Base-by-base conservation (phyloP, 2,329 filamentous ascomycete species). In the Aspergillus sp. region DNA sequence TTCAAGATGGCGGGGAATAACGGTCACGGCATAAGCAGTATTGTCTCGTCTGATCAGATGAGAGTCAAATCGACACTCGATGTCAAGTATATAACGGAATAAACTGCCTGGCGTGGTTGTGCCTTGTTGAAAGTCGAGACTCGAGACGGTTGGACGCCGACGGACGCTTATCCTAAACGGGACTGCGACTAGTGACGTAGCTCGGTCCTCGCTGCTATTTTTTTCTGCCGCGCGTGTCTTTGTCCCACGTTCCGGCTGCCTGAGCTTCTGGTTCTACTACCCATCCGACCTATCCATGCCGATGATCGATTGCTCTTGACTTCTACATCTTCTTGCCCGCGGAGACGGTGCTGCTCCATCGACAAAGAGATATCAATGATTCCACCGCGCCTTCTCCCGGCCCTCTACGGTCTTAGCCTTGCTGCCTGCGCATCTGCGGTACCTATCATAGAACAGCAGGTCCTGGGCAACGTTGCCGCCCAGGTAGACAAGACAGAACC, bases 371-470 rank as follows among this genome's bases (percentile, higher is more conserved):
- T 48, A 55, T 51, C 61, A 59, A 68, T 67, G 66, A 56, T 64
- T 60, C 52, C 61, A n/a, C 44, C 40, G 33, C 51, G 52, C 19
- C 24, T 65, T 15, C 42, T 64, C 27, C 34, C 55, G 46, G 39
- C 51, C 47, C 47, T 63, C 40, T 48, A 51, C 53, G 49, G 54
- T 42, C 48, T 66, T 20, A 49, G 56, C 22, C 48, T 66, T 46
- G 45, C 51, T 51, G 61, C 54, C 54, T 55, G 54, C 54, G 61
- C 55, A 24, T 60, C 54, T 12, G 66, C 61, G 20, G 57, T 60
- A 8, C 65, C 65, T 7, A 37, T 65, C 12, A 41, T 45, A 11
- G 59, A 63, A 9, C 66, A 68, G 51, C 61, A 60, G 30, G 61
- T 61, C 15, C 57, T 68, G 20, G 53, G 59, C n/a, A 57, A 59